phyloP scores from a whole-genome alignment of 2,329 filamentous ascomycete species.

The Reticulascus tulasneorum region DNA sequence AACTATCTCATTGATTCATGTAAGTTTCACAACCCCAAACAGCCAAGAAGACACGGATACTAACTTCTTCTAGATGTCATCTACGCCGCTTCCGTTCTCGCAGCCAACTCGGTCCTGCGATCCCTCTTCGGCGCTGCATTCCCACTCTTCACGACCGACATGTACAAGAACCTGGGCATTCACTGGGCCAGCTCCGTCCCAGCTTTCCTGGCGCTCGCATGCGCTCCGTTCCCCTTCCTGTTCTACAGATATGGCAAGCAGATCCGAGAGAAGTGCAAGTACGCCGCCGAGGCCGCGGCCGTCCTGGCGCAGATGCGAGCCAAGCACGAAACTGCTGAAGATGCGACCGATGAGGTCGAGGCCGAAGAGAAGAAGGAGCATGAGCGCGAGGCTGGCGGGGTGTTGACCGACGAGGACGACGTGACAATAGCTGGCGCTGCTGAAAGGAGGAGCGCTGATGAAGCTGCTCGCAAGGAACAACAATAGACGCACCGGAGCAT shows the following conservation, averaged over 20 bases:
- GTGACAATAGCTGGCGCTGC: too few relatives aligned
- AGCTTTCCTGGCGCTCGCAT: conserved; percentile 68
- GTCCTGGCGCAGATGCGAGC: conserved; percentile 47
- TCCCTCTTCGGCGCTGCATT: conserved; percentile 70
- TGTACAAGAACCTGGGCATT: conserved; percentile 59
- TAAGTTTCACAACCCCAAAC: too few relatives aligned
- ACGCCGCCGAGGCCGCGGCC: conserved; percentile 53
- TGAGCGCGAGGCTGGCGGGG: too few relatives aligned
- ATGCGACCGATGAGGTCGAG: conserved; percentile 9
- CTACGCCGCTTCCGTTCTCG: conserved; percentile 71
- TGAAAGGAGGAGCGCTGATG: too few relatives aligned
- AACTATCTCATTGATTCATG: conserved; percentile 55
- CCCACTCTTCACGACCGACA: conserved; percentile 64
- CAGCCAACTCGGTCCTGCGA: conserved; percentile 67
- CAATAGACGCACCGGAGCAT: too few relatives aligned
- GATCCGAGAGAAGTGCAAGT: conserved; percentile 52
- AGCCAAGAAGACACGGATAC: conserved; percentile 14
- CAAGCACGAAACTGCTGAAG: conserved; percentile 16
- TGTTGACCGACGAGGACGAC: too few relatives aligned
- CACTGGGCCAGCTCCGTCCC: conserved; percentile 74
- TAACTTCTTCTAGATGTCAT: too few relatives aligned
- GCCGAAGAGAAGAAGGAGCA: conserved; percentile 10
- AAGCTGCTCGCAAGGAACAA: too few relatives aligned
- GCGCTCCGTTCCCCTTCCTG: conserved; percentile 70
- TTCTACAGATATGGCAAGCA: conserved; percentile 65